These are phyloP conservation scores for Pittosporum tobira DNA, from an alignment of 129 eudicot species.

Conservation along the genomic window DNA sequence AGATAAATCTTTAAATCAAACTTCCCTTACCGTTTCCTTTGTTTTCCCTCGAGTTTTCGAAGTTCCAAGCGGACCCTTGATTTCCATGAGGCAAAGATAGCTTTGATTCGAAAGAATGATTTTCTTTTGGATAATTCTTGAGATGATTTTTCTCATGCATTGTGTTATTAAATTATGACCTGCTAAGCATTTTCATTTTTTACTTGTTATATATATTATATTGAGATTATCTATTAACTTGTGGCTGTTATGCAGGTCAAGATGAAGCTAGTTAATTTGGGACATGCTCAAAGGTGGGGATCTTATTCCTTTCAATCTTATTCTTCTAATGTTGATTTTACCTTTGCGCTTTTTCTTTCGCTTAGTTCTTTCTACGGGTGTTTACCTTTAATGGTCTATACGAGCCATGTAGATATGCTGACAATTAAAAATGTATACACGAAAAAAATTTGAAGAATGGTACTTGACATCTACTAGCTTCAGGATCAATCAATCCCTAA, in stretches of 20 bases:
- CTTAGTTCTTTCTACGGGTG: neutral
- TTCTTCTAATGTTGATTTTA: neutral
- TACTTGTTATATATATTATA: neutral
- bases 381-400: neutral
- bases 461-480: too few relatives aligned
- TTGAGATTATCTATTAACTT: conserved; percentile 9
- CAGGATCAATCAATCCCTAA: too few relatives aligned
- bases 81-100: neutral
- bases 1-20: too few relatives aligned
- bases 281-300: conserved; percentile 82
- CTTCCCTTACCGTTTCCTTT: too few relatives aligned
- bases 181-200: neutral
- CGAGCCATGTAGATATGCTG: too few relatives aligned
- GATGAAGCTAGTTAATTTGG: conserved; percentile 59
- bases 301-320: conserved; percentile 5
- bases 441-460: too few relatives aligned
- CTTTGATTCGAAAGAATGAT: neutral
- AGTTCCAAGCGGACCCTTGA: too few relatives aligned
- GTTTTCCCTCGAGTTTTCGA: too few relatives aligned
- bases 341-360: neutral
- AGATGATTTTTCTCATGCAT: neutral
- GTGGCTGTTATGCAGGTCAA: conserved; percentile 45
- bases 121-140: neutral
- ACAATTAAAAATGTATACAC: too few relatives aligned
- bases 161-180: neutral